phyloP scores from a whole-genome alignment of 257 asterid genomes.

The Rubia yunnanensis region DNA sequence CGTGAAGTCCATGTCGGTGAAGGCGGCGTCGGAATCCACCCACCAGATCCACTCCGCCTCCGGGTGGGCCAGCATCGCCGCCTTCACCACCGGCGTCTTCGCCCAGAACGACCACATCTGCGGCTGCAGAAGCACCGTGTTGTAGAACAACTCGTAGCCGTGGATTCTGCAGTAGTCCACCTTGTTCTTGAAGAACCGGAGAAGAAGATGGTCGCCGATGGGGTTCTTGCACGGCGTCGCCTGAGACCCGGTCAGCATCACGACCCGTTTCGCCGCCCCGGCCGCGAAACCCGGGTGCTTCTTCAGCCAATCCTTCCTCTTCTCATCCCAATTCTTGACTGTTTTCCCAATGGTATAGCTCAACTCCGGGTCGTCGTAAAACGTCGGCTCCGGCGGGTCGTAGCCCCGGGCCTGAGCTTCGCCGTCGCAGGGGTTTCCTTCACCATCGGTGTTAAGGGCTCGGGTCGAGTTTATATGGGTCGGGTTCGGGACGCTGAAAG shows the following conservation, averaged over 20 bases:
- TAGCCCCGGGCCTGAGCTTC: constrained; percentile 17
- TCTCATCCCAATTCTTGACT: constrained; percentile 64
- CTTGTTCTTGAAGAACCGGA: constrained; percentile 81
- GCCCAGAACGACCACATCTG: constrained; percentile 95
- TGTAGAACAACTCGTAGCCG: constrained; percentile 82
- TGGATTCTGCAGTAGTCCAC: constrained; percentile 89
- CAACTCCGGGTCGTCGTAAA: constrained; percentile 71
- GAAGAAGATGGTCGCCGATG: constrained; percentile 70
- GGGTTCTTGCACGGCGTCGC: constrained; percentile 76
- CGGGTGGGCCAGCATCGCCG: constrained; percentile 94
- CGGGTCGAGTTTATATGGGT: constrained; percentile 21
- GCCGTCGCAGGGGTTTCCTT: constrained; percentile 15
- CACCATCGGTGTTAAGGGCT: neutral
- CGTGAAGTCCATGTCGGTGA: constrained; percentile 93
- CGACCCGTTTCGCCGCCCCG: constrained; percentile 39
- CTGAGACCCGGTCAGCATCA: constrained; percentile 90
- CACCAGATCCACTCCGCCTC: constrained; percentile 99
- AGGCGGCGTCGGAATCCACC: constrained; percentile 96
- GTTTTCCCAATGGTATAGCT: constrained; percentile 56
- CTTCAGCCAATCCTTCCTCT: constrained; percentile 56
- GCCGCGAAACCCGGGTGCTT: constrained; percentile 61
- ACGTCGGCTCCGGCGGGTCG: constrained; percentile 55
- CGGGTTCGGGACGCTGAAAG: constrained; percentile 28
- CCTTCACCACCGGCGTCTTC: constrained; percentile 64
- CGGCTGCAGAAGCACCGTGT: constrained; percentile 62